phyloP scores from a whole-genome alignment of 1,284 basidiomycete genomes.

The Sphagnurus paluster region DNA sequence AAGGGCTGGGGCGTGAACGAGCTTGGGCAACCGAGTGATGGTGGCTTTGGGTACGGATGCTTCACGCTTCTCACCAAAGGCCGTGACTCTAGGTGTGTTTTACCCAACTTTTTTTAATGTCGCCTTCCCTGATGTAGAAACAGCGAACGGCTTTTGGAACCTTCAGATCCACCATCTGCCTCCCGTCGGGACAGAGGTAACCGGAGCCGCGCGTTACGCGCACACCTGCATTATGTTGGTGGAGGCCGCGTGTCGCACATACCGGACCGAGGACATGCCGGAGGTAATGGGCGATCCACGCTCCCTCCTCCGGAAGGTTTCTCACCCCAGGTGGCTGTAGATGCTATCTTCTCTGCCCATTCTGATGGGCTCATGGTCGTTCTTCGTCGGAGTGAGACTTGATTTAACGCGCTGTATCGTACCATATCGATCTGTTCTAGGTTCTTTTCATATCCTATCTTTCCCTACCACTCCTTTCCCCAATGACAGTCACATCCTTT shows the following conservation, averaged over 20 bases:
- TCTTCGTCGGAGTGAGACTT: slow-evolving; percentile 41
- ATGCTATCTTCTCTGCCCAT: slow-evolving; percentile 79
- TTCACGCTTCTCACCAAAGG: slow-evolving; percentile 57
- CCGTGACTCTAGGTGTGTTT: slow-evolving; percentile 54
- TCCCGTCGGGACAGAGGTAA: too few species aligned
- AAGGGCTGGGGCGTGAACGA: slow-evolving; percentile 82
- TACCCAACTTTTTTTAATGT: neutral
- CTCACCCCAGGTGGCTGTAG: slow-evolving; percentile 47
- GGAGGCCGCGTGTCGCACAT: slow-evolving; percentile 14
- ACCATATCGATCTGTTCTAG: slow-evolving; percentile 7
- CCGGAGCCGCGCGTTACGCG: too few species aligned
- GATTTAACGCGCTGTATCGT: slow-evolving; percentile 1
- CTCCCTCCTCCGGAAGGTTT: slow-evolving; percentile 27
- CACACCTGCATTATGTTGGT: too few species aligned
- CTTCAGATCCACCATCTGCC: slow-evolving; percentile 20
- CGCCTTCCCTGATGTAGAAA: neutral
- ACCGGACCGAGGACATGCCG: slow-evolving; percentile 12
- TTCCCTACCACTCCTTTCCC: neutral
- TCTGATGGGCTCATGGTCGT: slow-evolving; percentile 80
- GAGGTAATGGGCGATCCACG: slow-evolving; percentile 2
- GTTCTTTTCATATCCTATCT: neutral
- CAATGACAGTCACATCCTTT: too few species aligned
- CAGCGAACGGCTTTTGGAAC: slow-evolving; percentile 33
- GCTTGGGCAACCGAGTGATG: slow-evolving; percentile 74
- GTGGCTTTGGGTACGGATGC: slow-evolving; percentile 76